Percentiles rank a stretch among this genome's conserved stretches.
phyloP scores from a whole-genome alignment of 192 early-diverging fungal genomes.

The Physocladia obscura region DNA sequence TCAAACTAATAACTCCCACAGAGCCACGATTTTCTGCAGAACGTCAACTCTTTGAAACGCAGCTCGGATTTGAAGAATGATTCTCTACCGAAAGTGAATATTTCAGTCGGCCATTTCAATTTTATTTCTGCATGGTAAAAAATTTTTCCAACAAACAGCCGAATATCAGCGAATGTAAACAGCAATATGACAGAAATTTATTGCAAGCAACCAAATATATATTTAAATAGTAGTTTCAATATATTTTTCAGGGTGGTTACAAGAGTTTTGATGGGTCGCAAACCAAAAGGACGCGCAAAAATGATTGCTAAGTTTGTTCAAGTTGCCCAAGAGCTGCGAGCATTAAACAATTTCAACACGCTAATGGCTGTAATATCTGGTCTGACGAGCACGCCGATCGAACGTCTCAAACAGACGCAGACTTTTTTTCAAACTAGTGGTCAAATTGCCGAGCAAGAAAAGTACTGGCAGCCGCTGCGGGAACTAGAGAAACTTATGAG shows the following conservation, averaged over 20 bases:
- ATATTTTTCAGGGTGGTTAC: conserved; percentile 59
- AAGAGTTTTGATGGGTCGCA: conserved; percentile 60
- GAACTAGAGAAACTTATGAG: conserved; percentile 71
- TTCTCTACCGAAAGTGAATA: conserved; percentile 46
- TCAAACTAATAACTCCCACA: no score
- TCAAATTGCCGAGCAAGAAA: background rate
- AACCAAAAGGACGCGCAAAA: conserved; percentile 60
- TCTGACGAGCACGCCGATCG: conserved; percentile 63
- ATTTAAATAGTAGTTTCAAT: no score
- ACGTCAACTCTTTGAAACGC: conserved; percentile 18
- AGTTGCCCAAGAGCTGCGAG: conserved; percentile 65
- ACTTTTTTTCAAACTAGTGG: conserved; percentile 51
- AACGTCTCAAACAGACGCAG: conserved; percentile 64
- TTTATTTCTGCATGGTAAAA: conserved; percentile 63
- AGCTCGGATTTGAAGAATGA: conserved; percentile 32
- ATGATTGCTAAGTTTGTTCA: conserved; percentile 70
- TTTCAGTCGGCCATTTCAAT: conserved; percentile 69
- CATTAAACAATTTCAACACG: conserved; percentile 73
- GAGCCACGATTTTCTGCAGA: conserved; percentile 63
- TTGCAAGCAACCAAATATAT: no score
- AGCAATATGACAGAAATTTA: conserved; percentile 10
- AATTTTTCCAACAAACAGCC: background rate
- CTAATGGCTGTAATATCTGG: conserved; percentile 75
- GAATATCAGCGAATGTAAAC: no score
- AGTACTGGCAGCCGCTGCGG: conserved; percentile 20